These are phyloP conservation scores for Trichoderma guizhouense DNA, from an alignment of 2,329 filamentous ascomycete genomes.

Conservation along the genomic window DNA sequence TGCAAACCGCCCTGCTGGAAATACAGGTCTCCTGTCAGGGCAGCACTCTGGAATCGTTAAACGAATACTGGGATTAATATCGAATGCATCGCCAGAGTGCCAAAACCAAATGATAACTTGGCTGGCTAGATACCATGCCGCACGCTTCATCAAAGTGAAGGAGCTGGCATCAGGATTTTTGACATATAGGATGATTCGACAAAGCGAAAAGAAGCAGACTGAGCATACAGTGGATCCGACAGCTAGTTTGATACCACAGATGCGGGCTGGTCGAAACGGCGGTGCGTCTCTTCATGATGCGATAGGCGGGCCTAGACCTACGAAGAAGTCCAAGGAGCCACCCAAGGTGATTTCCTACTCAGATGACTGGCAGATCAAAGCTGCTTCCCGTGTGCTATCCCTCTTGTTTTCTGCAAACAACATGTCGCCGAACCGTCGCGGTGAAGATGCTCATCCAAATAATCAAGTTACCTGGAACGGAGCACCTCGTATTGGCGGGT, in stretches of 20 bases:
- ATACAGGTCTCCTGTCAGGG: constrained; percentile 49
- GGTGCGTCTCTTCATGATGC: constrained; percentile 75
- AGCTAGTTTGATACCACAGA: constrained; percentile 68
- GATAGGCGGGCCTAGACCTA: constrained; percentile 53
- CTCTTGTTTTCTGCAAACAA: constrained; percentile 82
- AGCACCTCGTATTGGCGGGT: constrained; percentile 44
- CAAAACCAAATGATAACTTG: constrained; percentile 75
- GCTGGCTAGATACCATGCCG: constrained; percentile 68
- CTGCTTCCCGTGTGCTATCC: constrained; percentile 74
- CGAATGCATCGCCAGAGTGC: constrained; percentile 70
- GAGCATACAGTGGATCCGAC: constrained; percentile 55
- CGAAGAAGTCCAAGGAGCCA: constrained; percentile 54
- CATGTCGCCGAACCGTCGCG: constrained; percentile 37
- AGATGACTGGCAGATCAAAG: constrained; percentile 88
- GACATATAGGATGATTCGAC: constrained; percentile 72
- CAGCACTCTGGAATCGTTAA: constrained; percentile 84
- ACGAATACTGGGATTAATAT: constrained; percentile 74
- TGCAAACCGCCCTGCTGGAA: constrained; percentile 25
- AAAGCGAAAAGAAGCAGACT: constrained; percentile 63
- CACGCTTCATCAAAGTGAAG: constrained; percentile 68
- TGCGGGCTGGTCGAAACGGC: constrained; percentile 63
- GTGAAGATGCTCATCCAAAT: constrained; percentile 24
- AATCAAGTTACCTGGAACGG: constrained; percentile 22
- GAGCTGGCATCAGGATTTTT: constrained; percentile 76
- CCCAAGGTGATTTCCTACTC: constrained; percentile 61